Base-by-base conservation (phyloP, 1,284 basidiomycete species). In the Schizophyllum commune region DNA sequence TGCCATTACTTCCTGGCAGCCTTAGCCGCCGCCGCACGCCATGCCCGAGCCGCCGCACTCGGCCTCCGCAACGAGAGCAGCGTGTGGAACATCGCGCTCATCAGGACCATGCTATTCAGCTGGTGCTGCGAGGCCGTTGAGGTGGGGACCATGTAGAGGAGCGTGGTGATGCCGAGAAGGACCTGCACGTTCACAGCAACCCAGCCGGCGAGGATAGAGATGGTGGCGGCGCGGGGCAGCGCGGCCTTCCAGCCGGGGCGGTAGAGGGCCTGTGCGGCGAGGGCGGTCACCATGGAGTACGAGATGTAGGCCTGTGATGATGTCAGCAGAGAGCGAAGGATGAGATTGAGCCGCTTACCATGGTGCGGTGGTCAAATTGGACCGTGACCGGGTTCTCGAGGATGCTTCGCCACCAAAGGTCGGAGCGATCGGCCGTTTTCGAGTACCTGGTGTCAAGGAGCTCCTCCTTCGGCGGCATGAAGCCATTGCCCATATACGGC, bases 331-430 rank as follows among this genome's bases (percentile, higher is more conserved):
- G 17, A 7, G 52, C 52, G 13, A 34, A 20, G 53, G 32, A 21
- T 13, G 54, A 1, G 9, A 60, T 39, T 11, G 17, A 33, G 17
- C 27, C 62, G 32, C 33, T 73, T 68, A 92, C 95, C 56, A 99
- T 81, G 55, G 95, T 80, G 51, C 97, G 88, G 74, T 99, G 97
- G 71, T 99, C 86, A 69, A 98, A 96, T 73, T 99, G 97, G 8
- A 96, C 96, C 0, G 97, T 98, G 8, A 92, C 96, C 4, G 97
- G 97, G 72, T 99, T 99, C 75, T 98, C 96, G 64, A 97, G 86
- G 58, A 98, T 79, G 73, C 98, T 99, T 62, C 96, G 81, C 90
- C 94, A 93, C 86, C 90, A 95, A 15, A 84, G 70, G 69, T 96
- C 92, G 4, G 83, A 84, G 65, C 82, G 78, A 70, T 93, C 90